phyloP scores from a whole-genome alignment of 2,329 filamentous ascomycete species.

The Blastomyces silverae region DNA sequence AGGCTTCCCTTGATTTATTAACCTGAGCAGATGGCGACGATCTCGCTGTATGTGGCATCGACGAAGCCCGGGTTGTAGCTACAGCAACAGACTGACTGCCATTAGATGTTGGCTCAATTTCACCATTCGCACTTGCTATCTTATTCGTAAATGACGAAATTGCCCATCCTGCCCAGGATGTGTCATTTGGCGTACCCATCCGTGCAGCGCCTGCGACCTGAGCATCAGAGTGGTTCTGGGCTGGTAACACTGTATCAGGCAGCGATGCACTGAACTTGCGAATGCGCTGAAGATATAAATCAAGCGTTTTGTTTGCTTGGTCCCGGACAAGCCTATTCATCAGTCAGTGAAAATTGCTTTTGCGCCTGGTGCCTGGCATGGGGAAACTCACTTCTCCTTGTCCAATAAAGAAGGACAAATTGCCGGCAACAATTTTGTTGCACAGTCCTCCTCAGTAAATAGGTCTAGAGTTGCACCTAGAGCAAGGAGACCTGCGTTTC shows the following conservation, averaged over 20 bases:
- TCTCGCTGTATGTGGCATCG: conserved; percentile 42
- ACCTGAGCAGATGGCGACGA: conserved; percentile 28
- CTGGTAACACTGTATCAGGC: conserved; percentile 70
- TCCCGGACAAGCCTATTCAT: conserved; percentile 63
- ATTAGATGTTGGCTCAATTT: conserved; percentile 61
- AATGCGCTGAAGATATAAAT: conserved; percentile 74
- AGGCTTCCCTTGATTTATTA: conserved; percentile 23
- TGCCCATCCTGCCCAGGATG: conserved; percentile 90
- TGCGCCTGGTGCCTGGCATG: background rate
- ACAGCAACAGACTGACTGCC: conserved; percentile 36
- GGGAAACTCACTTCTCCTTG: conserved; percentile 65
- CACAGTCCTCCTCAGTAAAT: conserved; percentile 86
- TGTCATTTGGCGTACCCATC: conserved; percentile 68
- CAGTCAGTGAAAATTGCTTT: conserved; percentile 4
- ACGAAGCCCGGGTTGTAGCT: conserved; percentile 42
- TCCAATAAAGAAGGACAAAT: conserved; percentile 82
- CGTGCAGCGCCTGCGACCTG: conserved; percentile 52
- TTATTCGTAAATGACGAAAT: conserved; percentile 99
- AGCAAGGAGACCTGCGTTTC: conserved; percentile 82
- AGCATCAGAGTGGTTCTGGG: conserved; percentile 28
- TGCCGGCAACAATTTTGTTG: conserved; percentile 71
- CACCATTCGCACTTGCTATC: conserved; percentile 71
- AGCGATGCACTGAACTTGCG: conserved; percentile 70
- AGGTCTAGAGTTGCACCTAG: conserved; percentile 76
- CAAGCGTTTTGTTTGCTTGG: conserved; percentile 82